phyloP scores from a whole-genome alignment of 495 filamentous ascomycete genomes.

The Viridothelium virens region DNA sequence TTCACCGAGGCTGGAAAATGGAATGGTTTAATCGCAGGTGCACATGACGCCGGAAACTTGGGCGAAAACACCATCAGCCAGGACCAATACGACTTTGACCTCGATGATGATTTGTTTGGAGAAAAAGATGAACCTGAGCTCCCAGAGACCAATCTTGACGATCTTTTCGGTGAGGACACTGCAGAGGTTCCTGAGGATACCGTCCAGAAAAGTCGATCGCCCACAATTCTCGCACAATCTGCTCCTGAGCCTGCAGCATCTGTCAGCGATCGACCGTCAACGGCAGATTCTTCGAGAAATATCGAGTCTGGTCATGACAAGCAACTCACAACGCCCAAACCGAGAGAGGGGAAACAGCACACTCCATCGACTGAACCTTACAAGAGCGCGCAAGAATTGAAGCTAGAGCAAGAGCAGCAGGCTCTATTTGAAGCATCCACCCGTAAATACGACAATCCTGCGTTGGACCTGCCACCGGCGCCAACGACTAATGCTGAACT shows the following conservation, averaged over 20 bases:
- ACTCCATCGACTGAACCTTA: not conserved
- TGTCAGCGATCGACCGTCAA: not conserved
- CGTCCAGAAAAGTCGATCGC: not conserved
- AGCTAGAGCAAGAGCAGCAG: conserved; percentile 23
- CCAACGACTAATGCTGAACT: conserved; percentile 60
- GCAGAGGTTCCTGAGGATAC: not conserved
- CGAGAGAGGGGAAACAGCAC: not conserved
- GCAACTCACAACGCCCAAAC: not conserved
- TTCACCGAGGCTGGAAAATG: not conserved
- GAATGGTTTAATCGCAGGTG: conserved; percentile 15
- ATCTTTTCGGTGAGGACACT: conserved; percentile 37
- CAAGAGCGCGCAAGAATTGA: conserved; percentile 12
- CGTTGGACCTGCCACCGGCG: conserved; percentile 46
- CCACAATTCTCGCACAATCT: not conserved
- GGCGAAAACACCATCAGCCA: conserved; percentile 36
- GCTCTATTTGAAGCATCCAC: conserved; percentile 24
- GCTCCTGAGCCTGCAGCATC: not conserved
- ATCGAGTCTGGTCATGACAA: not conserved
- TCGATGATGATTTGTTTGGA: conserved; percentile 42
- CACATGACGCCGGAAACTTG: conserved; percentile 33
- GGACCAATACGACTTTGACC: conserved; percentile 34
- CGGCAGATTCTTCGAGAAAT: not conserved
- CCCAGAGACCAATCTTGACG: conserved; percentile 30
- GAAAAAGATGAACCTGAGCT: conserved; percentile 28
- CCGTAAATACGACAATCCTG: conserved; percentile 26